Evolutionary conservation across 2,329 filamentous ascomycete species (phyloP), one percentile per base, ranked within the genome.

Genomic region (Talaromyces verruculosus): DNA sequence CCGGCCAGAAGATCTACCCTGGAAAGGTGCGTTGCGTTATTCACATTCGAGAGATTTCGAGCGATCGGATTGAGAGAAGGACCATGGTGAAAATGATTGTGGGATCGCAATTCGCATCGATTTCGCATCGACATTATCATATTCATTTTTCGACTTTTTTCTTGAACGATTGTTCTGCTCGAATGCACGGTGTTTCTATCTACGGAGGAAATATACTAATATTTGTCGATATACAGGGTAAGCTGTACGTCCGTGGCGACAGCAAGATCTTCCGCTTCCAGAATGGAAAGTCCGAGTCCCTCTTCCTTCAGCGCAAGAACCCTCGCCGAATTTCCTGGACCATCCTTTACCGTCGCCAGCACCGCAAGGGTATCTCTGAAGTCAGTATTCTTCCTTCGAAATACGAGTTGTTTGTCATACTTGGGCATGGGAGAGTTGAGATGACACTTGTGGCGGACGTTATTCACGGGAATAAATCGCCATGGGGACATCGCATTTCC

Each of bases 241-340:
- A 98, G 88, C 91, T 99, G 87, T 99, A 94, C 87, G 87, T 99
- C 88, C 93, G 95, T 84, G 93, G 94, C 82, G 95, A 99, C 89
- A 96, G 91, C 93, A 99, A 98, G 89, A 89, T 98, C 88, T 99
- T 99, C 91, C 93, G 95, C 82, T 99, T 99, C 91, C 93, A 97
- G 86, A 97, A 96, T 86, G 93, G 95, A 87, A 99, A 99, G 88
- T 94, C 92, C 85, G 95, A 99, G 87, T 97, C 93, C 75, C 92
- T 99, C 75, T 99, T 99, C 90, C 92, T 98, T 77, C 95, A 99
- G 89, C 94, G 95, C 88, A 99, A 99, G 92, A 99, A 99, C 90
- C 95, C 95, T 82, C 94, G 95, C 84, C 93, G 94, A 83, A 98
- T 99, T 84, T 90, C 94, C 76, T 99, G 95, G 95, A 99, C 95